Evolutionary conservation across 805 yeast species (phyloP).

Genomic region (Cyberlindnera mississippiensis): DNA sequence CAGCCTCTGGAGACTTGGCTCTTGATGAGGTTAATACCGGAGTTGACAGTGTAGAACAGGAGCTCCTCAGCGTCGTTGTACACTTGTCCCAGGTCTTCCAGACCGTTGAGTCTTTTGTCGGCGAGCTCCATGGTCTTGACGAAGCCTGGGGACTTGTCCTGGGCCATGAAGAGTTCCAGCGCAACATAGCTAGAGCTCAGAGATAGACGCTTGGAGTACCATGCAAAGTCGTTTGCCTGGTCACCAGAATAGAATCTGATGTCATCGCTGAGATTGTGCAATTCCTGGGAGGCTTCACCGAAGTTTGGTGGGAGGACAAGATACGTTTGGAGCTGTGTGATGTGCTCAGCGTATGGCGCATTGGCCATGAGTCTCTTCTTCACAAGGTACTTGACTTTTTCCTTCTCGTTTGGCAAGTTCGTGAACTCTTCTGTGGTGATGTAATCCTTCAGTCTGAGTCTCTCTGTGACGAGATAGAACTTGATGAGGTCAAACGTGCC

Average conservation of each 20-base stretch:
- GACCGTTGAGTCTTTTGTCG: constrained; percentile 49
- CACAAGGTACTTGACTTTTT: constrained; percentile 41
- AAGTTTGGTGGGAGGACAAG: constrained; percentile 64
- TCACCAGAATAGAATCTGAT: constrained; percentile 79
- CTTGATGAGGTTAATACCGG: constrained; percentile 60
- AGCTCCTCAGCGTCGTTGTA: constrained; percentile 73
- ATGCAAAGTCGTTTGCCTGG: constrained; percentile 71
- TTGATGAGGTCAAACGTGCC: constrained; percentile 52
- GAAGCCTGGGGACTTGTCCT: constrained; percentile 58
- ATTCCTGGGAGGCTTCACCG: constrained; percentile 54
- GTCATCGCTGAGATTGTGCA: constrained; percentile 79
- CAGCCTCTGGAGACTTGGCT: constrained; percentile 66
- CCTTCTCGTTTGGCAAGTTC: constrained; percentile 34
- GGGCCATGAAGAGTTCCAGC: constrained; percentile 75
- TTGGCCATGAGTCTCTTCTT: constrained; percentile 46
- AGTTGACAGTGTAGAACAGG: constrained; percentile 57
- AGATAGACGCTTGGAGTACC: constrained; percentile 87
- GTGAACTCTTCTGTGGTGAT: constrained; percentile 29
- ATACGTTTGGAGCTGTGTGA: constrained; percentile 44
- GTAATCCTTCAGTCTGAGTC: constrained; percentile 37
- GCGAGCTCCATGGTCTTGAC: constrained; percentile 62
- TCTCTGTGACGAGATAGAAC: constrained; percentile 49
- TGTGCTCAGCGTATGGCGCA: constrained; percentile 31
- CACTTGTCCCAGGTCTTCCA: constrained; percentile 53
- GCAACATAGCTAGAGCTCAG: constrained; percentile 68